phyloP scores from a whole-genome alignment of 805 yeast genomes.

The Wickerhamomyces mucosus region DNA sequence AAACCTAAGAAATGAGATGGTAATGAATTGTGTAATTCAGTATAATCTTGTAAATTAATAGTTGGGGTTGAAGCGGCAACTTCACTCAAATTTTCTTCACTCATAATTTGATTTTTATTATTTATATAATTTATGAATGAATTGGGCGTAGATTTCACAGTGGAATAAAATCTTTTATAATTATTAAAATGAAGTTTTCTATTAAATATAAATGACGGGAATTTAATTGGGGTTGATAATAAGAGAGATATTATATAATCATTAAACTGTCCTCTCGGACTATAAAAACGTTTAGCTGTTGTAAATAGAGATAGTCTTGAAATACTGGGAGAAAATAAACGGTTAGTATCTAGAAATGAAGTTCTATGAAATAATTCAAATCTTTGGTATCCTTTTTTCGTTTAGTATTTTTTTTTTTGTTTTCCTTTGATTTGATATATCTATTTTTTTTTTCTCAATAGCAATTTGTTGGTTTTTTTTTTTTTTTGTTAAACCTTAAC shows the following conservation, averaged over 20 bases:
- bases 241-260: background rate
- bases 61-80: constrained; percentile 21
- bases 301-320: background rate
- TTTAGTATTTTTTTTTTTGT: too few relatives aligned
- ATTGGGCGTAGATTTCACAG: background rate
- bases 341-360: background rate
- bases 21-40: constrained; percentile 31
- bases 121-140: background rate
- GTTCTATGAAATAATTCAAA: too few relatives aligned
- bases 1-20: constrained; percentile 76
- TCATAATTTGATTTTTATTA: constrained; percentile 22
- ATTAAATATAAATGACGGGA: too few relatives aligned
- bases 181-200: too few relatives aligned
- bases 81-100: constrained; percentile 32
- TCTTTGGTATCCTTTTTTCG: too few relatives aligned
- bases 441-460: too few relatives aligned
- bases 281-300: background rate
- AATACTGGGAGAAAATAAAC: constrained; percentile 1
- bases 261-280: background rate
- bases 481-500: too few relatives aligned
- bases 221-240: background rate
- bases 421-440: too few relatives aligned
- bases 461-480: too few relatives aligned
- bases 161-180: background rate
- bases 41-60: constrained; percentile 23